A percentile compares a stretch with the other conserved stretches of the same genome.
phyloP scores from a whole-genome alignment of 139 green algal species.

The Nannochloris sp. region DNA sequence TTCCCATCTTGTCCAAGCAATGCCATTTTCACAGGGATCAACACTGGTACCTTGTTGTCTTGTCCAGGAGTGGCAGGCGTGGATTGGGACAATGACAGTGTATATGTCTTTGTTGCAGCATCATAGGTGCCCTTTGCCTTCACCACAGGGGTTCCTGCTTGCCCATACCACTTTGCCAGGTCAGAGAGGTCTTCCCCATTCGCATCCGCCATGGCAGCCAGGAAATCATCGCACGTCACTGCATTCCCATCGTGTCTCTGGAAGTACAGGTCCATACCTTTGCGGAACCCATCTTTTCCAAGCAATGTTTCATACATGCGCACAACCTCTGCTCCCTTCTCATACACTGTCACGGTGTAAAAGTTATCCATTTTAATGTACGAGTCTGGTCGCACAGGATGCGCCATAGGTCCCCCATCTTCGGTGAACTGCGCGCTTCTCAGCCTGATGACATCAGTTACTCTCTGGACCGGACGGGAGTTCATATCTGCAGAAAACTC shows the following conservation, averaged over 20 bases:
- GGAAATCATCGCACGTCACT: conserved; percentile 98
- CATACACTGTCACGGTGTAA: conserved; percentile 88
- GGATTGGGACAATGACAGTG: conserved; percentile 56
- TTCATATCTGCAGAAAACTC: conserved; percentile 96
- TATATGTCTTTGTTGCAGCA: conserved; percentile 63
- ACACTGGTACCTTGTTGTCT: conserved; percentile 59
- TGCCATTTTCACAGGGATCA: conserved; percentile 74
- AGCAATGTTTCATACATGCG: conserved; percentile 89
- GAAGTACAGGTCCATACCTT: conserved; percentile 98
- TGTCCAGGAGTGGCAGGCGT: conserved; percentile 68
- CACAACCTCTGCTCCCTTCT: conserved; percentile 86
- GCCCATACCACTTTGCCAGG: conserved; percentile 66
- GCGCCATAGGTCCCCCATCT: conserved; percentile 88
- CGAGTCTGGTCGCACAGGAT: conserved; percentile 88
- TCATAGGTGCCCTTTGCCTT: conserved; percentile 64
- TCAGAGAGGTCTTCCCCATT: conserved; percentile 73
- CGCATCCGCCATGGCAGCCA: conserved; percentile 90
- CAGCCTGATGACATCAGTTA: conserved; percentile 75
- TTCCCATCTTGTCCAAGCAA: conserved; percentile 70
- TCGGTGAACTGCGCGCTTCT: conserved; percentile 83
- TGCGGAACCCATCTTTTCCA: conserved; percentile 87
- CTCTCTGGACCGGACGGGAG: conserved; percentile 83
- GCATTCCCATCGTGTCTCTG: conserved; percentile 89
- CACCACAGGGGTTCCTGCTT: conserved; percentile 85
- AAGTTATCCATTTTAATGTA: conserved; percentile 99